A percentile compares a stretch with the other conserved stretches of the same genome.
Evolutionary conservation across 148 eudicot genomes (phyloP).

Genomic region (Bassia scoparia): DNA sequence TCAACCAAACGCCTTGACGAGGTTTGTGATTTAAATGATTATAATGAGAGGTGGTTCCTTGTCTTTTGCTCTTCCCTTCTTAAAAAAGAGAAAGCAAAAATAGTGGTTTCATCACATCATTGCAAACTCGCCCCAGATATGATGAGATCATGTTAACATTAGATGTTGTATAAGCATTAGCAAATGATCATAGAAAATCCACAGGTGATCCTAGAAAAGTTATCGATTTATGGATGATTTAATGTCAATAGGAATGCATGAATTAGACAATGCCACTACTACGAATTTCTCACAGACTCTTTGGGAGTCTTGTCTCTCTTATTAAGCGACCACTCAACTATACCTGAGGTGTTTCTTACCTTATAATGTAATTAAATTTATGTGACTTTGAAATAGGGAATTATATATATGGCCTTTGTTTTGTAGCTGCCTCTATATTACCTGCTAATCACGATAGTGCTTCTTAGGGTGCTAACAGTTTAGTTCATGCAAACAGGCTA

Average conservation of each 20-base stretch:
- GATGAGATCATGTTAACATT: not conserved
- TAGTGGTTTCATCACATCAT: no score
- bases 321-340: not conserved
- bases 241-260: not conserved
- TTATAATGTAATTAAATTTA: not conserved
- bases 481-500: conserved; percentile 53
- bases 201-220: not conserved
- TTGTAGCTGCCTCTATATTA: not conserved
- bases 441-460: not conserved
- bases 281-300: not conserved
- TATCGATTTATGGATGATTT: not conserved
- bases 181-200: not conserved
- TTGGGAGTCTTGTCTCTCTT: not conserved
- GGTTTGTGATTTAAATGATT: conserved; percentile 39
- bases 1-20: conserved; percentile 84
- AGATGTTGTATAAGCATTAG: not conserved
- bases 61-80: no score
- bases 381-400: no score
- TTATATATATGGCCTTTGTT: not conserved
- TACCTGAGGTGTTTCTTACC: not conserved
- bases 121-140: not conserved
- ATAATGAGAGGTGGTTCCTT: not conserved
- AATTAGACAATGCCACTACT: not conserved
- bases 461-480: conserved; percentile 5
- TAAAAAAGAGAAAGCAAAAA: no score